Percentiles rank a stretch among this genome's conserved stretches.
Evolutionary conservation across 495 filamentous ascomycete species (phyloP).

Genomic region (Friedmanniomyces endolithicus): DNA sequence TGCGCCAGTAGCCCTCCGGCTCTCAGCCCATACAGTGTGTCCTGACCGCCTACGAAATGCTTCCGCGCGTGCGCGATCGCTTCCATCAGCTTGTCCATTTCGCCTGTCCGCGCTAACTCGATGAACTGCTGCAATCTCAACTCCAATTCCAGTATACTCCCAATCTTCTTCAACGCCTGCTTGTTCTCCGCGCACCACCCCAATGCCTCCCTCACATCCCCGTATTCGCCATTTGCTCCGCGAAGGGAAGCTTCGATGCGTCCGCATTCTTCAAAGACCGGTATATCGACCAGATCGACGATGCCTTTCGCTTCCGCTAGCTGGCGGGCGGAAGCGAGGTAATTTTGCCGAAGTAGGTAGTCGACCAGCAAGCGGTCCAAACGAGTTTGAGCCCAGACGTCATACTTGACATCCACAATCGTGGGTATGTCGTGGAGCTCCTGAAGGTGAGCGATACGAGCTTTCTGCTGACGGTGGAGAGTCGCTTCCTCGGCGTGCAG

Average conservation of each 20-base stretch:
- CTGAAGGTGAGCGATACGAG: conserved; percentile 66
- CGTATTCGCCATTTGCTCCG: conserved; percentile 21
- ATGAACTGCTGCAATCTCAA: conserved; percentile 93
- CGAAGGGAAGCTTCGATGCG: conserved; percentile 59
- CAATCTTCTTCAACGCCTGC: conserved; percentile 68
- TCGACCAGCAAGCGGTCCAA: conserved; percentile 80
- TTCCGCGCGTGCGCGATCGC: conserved; percentile 73
- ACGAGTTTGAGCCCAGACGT: conserved; percentile 69
- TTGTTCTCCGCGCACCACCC: conserved; percentile 90
- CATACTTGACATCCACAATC: conserved; percentile 85
- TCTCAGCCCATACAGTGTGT: conserved; percentile 49
- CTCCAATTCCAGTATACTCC: conserved; percentile 87
- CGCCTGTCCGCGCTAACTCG: conserved; percentile 61
- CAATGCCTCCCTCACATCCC: conserved; percentile 66
- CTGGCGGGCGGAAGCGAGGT: conserved; percentile 59
- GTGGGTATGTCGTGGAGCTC: conserved; percentile 68
- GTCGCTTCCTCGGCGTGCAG: conserved; percentile 65
- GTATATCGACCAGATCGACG: conserved; percentile 73
- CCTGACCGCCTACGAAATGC: conserved; percentile 54
- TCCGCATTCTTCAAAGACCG: conserved; percentile 74
- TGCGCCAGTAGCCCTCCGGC: conserved; percentile 74
- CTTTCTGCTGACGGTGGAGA: conserved; percentile 58
- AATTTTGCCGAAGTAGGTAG: conserved; percentile 75
- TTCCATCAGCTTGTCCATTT: conserved; percentile 50
- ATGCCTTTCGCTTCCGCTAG: conserved; percentile 61